Base-by-base conservation (phyloP, 2,329 filamentous ascomycete genomes). In the Cryphonectria carpinicola region DNA sequence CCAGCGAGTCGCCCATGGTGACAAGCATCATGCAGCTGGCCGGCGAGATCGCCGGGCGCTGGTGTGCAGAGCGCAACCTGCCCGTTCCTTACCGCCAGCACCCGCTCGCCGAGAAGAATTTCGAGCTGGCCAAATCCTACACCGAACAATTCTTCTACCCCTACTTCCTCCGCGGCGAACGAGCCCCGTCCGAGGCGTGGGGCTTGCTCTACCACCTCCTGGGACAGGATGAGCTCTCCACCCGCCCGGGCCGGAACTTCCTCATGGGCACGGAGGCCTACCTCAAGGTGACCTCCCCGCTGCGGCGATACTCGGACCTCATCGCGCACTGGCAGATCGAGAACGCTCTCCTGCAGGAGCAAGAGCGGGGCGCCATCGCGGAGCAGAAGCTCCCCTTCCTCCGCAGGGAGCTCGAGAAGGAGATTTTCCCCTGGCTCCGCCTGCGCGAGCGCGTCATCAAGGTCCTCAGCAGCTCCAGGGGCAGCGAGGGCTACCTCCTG, bases 301-400 rank as follows among this genome's bases (percentile, higher is more conserved):
- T 92, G n/a, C 88, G 90, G 46, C 86, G 90, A 60, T 92, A 86
- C 78, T 80, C 82, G 6, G 90, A 92, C 78, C 80, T 92, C 63
- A 77, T 92, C 43, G 84, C 87, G 1, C 89, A 92, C 79, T 92
- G 88, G 88, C 89, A 92, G 78, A 87, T 92, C 72, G 86, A 90
- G 75, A 86, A 85, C 2, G 85, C 87, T 13, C 80, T 92, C 43
- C 75, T 81, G 11, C 80, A 84, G 73, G 85, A 87, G 77, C 73
- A 76, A 46, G 79, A 76, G 54, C 75, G 75, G 13, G 80, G 80
- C 52, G 78, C 71, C 49, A 62, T 52, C 11, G 1, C 32, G 13
- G 43, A 63, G 56, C 54, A 25, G 60, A 82, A 84, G 72, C 80
- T 88, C 14, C 85, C 86, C 7, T 89, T 88, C 74, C 77, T 77